A percentile compares a stretch with the other conserved stretches of the same genome.
Evolutionary conservation across 2,329 filamentous ascomycete species (phyloP).

Genomic region (Biscogniauxia mediterranea): DNA sequence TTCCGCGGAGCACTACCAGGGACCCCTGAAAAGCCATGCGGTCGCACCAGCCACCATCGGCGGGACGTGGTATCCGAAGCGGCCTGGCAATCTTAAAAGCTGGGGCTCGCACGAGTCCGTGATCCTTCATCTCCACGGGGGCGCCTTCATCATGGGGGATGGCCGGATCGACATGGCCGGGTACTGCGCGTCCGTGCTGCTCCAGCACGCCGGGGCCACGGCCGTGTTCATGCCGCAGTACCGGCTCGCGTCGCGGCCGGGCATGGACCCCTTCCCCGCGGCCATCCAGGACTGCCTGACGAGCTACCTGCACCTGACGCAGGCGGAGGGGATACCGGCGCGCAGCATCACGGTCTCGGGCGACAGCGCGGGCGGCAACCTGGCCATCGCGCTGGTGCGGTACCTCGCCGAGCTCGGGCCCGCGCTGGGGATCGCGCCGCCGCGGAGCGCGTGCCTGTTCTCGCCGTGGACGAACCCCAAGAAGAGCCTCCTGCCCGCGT

Average conservation of each 20-base stretch:
- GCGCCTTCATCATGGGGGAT: constrained; percentile 24
- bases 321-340: constrained; percentile 34
- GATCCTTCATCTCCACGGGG: constrained; percentile 30
- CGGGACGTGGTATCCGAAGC: constrained; percentile 30
- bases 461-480: constrained; percentile 27
- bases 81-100: constrained; percentile 4
- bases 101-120: constrained; percentile 6
- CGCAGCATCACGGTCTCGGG: constrained; percentile 43
- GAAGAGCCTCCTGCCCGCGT: constrained; percentile 14
- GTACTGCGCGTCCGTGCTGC: constrained; percentile 25
- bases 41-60: constrained; percentile 27
- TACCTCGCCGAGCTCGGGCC: constrained; percentile 43
- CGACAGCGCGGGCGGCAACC: constrained; percentile 50
- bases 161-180: constrained; percentile 15
- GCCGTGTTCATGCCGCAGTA: constrained; percentile 47
- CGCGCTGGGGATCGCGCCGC: constrained; percentile 16
- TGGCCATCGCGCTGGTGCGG: constrained; percentile 42
- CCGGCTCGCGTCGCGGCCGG: constrained; percentile 42
- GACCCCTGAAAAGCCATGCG: constrained; percentile 17
- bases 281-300: constrained; percentile 49
- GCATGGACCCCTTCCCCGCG: constrained; percentile 45
- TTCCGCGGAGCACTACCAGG: constrained; percentile 19
- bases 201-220: constrained; percentile 36
- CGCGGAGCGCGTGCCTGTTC: constrained; percentile 37
- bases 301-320: constrained; percentile 43